Evolutionary conservation across 2,329 filamentous ascomycete genomes (phyloP).

Genomic region (Hypomyces perniciosus): DNA sequence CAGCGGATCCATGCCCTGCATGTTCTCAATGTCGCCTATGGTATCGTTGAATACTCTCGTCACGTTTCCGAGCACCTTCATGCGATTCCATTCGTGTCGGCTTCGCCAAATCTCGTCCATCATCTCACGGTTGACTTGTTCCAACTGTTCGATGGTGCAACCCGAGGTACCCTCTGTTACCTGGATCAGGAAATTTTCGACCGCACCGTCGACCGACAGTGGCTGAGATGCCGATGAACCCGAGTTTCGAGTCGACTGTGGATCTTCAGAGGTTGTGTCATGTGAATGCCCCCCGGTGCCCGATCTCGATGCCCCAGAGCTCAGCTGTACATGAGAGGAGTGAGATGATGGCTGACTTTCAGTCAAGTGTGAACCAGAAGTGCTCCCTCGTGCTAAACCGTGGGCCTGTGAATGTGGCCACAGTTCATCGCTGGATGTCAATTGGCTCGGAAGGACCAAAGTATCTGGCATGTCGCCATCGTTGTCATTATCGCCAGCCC

Average conservation of each 20-base stretch:
- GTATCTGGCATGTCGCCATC: slow-evolving; percentile 50
- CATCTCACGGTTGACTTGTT: slow-evolving; percentile 83
- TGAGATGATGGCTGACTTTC: slow-evolving; percentile 37
- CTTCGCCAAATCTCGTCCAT: slow-evolving; percentile 87
- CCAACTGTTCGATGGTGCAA: slow-evolving; percentile 85
- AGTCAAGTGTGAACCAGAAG: slow-evolving; percentile 19
- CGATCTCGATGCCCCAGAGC: slow-evolving; percentile 9
- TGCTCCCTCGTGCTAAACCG: slow-evolving; percentile 37
- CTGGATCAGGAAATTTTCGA: slow-evolving; percentile 54
- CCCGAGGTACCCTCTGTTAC: slow-evolving; percentile 65
- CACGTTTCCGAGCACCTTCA: slow-evolving; percentile 60
- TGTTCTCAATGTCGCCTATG: slow-evolving; percentile 59
- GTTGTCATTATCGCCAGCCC: slow-evolving; percentile 24
- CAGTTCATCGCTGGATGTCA: slow-evolving; percentile 44
- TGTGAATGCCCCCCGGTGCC: slow-evolving; percentile 26
- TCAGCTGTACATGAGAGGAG: slow-evolving; percentile 16
- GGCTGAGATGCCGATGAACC: slow-evolving; percentile 39
- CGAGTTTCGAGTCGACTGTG: slow-evolving; percentile 23
- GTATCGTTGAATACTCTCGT: slow-evolving; percentile 68
- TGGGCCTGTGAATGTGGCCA: slow-evolving; percentile 57
- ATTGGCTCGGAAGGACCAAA: slow-evolving; percentile 39
- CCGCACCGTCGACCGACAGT: slow-evolving; percentile 40
- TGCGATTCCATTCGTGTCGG: slow-evolving; percentile 77
- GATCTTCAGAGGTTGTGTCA: slow-evolving; percentile 30
- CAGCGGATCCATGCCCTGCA: slow-evolving; percentile 38